Evolutionary conservation across 306 rosid genomes (phyloP), one percentile per base, ranked within the genome.

Genomic region (Biancaea sappan): DNA sequence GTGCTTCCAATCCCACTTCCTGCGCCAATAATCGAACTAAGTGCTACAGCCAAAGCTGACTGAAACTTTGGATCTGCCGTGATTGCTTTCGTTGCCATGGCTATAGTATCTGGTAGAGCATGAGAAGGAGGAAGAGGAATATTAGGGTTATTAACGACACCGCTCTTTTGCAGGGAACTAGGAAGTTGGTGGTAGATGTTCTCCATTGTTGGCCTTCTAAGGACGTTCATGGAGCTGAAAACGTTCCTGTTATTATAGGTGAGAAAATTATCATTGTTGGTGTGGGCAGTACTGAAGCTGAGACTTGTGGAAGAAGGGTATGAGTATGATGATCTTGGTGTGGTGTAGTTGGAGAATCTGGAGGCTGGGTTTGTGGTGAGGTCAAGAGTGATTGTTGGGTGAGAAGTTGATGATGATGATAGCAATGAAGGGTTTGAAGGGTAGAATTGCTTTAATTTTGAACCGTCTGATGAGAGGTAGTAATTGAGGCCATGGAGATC

Each of bases 11-110:
- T 52, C 7, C 58, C 58, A 8, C 76, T 74, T 58, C 72, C 77
- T 4, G 24, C 78, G 48, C 93, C 88, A 38, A 95, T 88, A 57
- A 92, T 81, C 2, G 98, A 83, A 6, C 86, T 63, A 14, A 95
- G 83, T 0, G 97, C 98, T 4, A 89, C 92, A 0, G 88, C 97
- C 70, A 95, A 77, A 25, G 91, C 99, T 0, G 98, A 92, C 37
- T 92, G 99, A 77, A 95, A 95, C 43, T 66, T 87, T 0, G 99
- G 99, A 77, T 95, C 96, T 0, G 90, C 75, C 0, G 98, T 86
- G 53, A 92, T 95, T 2, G 86, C 96, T 83, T 90, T 88, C 1
- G 99, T 92, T 26, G 98, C 98, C 2, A 97, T 98, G 0, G 99
- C 88, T 41, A 95, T 83, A 7, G 84, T 65, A 12, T 90, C 87